Evolutionary conservation across 371 early-diverging fungal species (phyloP).

Genomic region (Basidiobolus meristosporus): DNA sequence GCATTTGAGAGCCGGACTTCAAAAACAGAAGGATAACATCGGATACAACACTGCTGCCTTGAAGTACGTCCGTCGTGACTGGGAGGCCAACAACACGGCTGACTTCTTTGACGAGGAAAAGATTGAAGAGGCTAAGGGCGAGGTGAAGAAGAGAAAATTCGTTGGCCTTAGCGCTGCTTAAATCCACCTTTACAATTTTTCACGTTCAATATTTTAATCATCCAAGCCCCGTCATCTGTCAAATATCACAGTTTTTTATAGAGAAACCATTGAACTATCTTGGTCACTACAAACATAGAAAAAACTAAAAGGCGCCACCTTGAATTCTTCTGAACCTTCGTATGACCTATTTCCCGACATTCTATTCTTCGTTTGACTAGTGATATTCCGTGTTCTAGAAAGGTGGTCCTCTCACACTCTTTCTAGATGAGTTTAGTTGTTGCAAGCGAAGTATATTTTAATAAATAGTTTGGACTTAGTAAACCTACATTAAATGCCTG

Average conservation of each 20-base stretch:
- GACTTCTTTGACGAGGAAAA: constrained; percentile 50
- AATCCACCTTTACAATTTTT: background rate
- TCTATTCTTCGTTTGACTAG: too few species aligned
- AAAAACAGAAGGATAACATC: constrained; percentile 44
- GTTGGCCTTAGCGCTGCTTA: constrained; percentile 6
- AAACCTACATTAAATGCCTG: too few species aligned
- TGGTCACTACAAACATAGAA: background rate
- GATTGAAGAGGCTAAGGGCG: constrained; percentile 18
- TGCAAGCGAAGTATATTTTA: too few species aligned
- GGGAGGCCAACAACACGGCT: constrained; percentile 43
- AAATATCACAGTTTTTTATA: background rate
- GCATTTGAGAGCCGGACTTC: constrained; percentile 34
- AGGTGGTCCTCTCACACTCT: too few species aligned
- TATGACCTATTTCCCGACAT: too few species aligned
- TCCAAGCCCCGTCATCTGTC: background rate
- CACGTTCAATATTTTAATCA: background rate
- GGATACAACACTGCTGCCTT: constrained; percentile 66
- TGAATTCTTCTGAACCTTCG: too few species aligned
- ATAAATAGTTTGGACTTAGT: too few species aligned
- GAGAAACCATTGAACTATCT: background rate
- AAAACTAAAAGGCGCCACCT: background rate
- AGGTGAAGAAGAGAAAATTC: constrained; percentile 61
- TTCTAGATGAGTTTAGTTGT: too few species aligned
- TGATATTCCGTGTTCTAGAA: too few species aligned
- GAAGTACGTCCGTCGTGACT: constrained; percentile 42